Base-by-base conservation (phyloP, 2,329 filamentous ascomycete genomes). In the Colletotrichum costaricense region DNA sequence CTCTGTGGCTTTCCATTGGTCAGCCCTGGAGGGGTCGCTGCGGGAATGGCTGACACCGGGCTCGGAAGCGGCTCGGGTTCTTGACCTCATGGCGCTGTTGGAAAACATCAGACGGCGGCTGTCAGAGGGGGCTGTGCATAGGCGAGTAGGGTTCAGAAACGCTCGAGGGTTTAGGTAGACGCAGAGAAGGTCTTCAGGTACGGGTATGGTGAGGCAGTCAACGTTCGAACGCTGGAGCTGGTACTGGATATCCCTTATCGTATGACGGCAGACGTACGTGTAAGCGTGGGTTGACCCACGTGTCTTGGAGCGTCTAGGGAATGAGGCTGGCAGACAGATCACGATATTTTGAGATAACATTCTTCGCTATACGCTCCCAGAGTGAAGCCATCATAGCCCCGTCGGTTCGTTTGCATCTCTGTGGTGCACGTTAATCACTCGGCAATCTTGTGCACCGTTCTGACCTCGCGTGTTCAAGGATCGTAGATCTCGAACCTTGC, bases 91-190 rank as follows among this genome's bases (percentile, higher is more conserved):
- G 55, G 70, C 67, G 66, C 33, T 38, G 60, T 19, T 11, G 30
- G 30, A 24, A 58, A 54, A 73, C 70, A 73, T 73, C 70, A 70
- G 70, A 73, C 70, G 70, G 60, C 67, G 70, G 70, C 70, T 73
- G 70, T 65, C 70, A 70, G 70, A 65, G 54, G 35, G 35, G 38
- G 57, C 22, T 42, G 54, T 54, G 59, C 54, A 55, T 70, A 28
- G 33, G 11, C 33, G 5, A 35, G 33, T 35, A 35, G 58, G 35
- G 60, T 70, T 65, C 55, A 42, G 38, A 42, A 19, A 60, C 46
- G 56, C 55, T 62, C 59, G 64, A 28, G 52, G 49, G 54, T n/a
- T 38, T 33, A 35, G 35, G 46, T 28, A 42, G 54, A 35, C 11
- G 38, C 24, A 49, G 24, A 55, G 52, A 14, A n/a, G 24, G n/a